Conservation (phyloP, 768 basidiomycete genomes). For the Russula vinacea region DNA sequence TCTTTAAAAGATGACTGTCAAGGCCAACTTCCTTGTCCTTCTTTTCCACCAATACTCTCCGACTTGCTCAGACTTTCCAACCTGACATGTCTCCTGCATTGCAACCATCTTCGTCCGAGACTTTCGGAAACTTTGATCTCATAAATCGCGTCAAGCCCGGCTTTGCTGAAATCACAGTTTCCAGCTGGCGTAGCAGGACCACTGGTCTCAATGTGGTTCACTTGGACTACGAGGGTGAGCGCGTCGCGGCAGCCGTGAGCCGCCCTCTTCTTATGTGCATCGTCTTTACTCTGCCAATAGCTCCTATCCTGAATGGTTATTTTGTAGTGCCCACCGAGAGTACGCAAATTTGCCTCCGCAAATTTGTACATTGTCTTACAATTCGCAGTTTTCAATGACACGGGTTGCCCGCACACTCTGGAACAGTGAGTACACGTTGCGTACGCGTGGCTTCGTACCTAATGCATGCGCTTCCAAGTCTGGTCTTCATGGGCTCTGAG, state of each 20-base stretch:
- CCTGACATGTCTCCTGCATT: constrained; percentile 21
- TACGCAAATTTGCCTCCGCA: constrained; percentile 38
- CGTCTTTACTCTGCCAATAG: constrained; percentile 39
- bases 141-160: constrained; percentile 71
- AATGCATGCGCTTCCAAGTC: constrained; percentile 41
- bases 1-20: constrained; percentile 12
- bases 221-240: constrained; percentile 81
- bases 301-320: constrained; percentile 86
- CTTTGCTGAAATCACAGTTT: constrained; percentile 75
- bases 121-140: constrained; percentile 80
- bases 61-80: constrained; percentile 8
- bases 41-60: constrained; percentile 14
- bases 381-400: constrained; percentile 80
- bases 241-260: neutral
- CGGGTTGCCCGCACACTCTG: constrained; percentile 92
- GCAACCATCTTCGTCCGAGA: constrained; percentile 30
- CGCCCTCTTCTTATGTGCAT: constrained; percentile 2
- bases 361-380: constrained; percentile 5
- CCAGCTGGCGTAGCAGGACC: constrained; percentile 83
- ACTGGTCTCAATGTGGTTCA: constrained; percentile 91
- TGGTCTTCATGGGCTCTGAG: constrained; percentile 94
- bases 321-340: constrained; percentile 91
- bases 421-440: constrained; percentile 69
- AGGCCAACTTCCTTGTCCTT: constrained; percentile 8
- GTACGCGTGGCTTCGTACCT: neutral